Percentiles rank a stretch among this genome's conserved stretches.
Conservation (phyloP, 345 rosid genomes). For the Eucalyptus cloeziana region DNA sequence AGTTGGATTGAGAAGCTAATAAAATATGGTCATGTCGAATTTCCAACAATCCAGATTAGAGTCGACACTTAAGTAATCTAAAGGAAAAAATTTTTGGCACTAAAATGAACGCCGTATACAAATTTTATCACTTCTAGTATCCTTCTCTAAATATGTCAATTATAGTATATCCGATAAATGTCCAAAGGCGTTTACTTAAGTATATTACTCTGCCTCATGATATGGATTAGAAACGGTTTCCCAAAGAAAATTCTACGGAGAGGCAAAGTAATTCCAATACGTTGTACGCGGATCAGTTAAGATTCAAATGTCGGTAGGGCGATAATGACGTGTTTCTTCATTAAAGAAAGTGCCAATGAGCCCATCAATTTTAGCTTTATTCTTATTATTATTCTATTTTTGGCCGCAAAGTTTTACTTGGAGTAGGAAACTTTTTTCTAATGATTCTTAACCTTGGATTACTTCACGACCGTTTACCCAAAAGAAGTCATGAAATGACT, state of each 20-base stretch:
- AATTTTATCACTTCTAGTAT: no score
- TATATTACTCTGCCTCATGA: not conserved
- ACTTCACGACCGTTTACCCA: not conserved
- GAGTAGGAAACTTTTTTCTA: not conserved
- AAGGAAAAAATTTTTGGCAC: no score
- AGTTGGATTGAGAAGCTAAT: no score
- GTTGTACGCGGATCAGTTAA: not conserved
- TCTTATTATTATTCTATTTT: not conserved
- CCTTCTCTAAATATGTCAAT: no score
- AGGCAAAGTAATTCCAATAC: not conserved
- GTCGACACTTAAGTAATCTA: no score
- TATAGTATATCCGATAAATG: not conserved
- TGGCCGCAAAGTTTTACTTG: not conserved
- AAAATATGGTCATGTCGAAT: no score
- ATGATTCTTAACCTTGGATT: not conserved
- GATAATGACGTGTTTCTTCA: not conserved
- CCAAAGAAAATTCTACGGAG: not conserved
- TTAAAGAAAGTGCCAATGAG: not conserved
- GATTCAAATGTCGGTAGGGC: not conserved
- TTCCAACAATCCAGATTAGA: no score
- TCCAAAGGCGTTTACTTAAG: not conserved
- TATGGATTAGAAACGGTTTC: not conserved
- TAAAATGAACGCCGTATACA: no score
- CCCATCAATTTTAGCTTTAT: not conserved
- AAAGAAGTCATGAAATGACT: not conserved